Percentiles rank a stretch among this genome's conserved stretches.
phyloP scores from a whole-genome alignment of 768 basidiomycete genomes.

The Leccinellum albellum region DNA sequence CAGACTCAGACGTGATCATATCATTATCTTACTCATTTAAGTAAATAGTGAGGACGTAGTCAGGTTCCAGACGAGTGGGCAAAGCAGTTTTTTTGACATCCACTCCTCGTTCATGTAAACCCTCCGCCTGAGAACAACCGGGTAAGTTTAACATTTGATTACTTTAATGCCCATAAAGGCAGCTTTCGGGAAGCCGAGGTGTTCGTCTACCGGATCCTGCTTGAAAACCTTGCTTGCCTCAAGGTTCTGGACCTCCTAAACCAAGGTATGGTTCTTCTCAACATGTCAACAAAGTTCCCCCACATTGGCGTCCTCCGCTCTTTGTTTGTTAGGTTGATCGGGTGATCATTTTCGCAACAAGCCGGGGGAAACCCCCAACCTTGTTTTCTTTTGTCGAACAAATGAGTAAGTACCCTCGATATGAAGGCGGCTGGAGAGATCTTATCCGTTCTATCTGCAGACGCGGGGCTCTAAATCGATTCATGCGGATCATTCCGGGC shows the following conservation, averaged over 20 bases:
- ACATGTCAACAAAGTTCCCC: conserved; percentile 8
- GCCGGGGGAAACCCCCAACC: conserved; percentile 15
- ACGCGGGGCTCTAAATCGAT: conserved; percentile 15
- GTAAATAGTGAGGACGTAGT: neutral
- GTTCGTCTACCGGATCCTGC: conserved; percentile 17
- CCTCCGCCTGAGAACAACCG: neutral
- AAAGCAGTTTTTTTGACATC: neutral
- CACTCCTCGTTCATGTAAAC: neutral
- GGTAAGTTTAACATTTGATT: conserved; percentile 3
- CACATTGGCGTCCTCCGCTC: neutral
- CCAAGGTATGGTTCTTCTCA: conserved; percentile 9
- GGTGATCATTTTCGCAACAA: conserved; percentile 12
- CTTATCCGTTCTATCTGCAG: conserved; percentile 24
- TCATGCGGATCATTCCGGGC: conserved; percentile 27
- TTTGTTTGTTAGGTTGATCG: conserved; percentile 6
- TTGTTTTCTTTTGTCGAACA: conserved; percentile 12
- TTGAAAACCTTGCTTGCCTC: conserved; percentile 13
- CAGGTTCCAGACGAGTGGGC: neutral
- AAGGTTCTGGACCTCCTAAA: conserved; percentile 16
- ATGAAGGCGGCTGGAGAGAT: conserved; percentile 14
- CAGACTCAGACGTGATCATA: neutral
- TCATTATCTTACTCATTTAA: neutral
- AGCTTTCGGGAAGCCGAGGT: conserved; percentile 3
- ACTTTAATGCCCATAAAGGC: conserved; percentile 5
- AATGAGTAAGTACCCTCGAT: conserved; percentile 19